Evolutionary conservation across 2,329 filamentous ascomycete genomes (phyloP), one percentile per base, ranked within the genome.

Genomic region (Paecilomyces variotii): DNA sequence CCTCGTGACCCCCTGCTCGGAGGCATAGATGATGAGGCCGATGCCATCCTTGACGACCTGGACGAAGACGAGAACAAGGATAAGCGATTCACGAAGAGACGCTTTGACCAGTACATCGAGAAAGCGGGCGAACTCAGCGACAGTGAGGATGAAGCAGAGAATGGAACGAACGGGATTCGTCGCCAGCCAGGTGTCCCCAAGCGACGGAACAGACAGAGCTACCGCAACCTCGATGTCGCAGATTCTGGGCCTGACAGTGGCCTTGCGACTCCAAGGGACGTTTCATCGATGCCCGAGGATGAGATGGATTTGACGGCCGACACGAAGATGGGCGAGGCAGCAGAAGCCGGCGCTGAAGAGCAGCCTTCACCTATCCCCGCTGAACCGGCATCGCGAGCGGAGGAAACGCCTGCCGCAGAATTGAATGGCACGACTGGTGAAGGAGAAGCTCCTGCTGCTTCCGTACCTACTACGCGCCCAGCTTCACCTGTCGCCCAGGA

Each of bases 31-130:
- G 85, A 87, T 25, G 86, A 88, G 60, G 82, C 82, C 32, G 86
- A 88, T 67, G 85, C 83, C 24, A 80, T 83, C 35, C 76, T 87
- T 49, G 85, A 88, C 61, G 86, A 88, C 64, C 71, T 90, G 1
- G 92, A 97, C 62, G 90, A 91, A 56, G 92, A 97, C 63, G 84
- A 90, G 65, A 91, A 94, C 71, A 88, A 90, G 65, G 93, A 97
- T 69, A 84, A 84, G 57, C 87, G 93, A 27, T 86, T 87, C 74
- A 95, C 91, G 0, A 84, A 94, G 72, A 87, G 90, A 35, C 84
- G 87, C 62, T 91, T 89, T 80, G 93, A 97, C 63, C 87, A 91
- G 72, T 86, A 84, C 54, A 82, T 91, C 27, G 83, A 86, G 56
- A 85, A 89, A 59, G 85, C 90, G 6, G 89, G 89, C 65, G 93